phyloP scores from a whole-genome alignment of 352 stramenopile species.

The Pythium sukuiense region DNA sequence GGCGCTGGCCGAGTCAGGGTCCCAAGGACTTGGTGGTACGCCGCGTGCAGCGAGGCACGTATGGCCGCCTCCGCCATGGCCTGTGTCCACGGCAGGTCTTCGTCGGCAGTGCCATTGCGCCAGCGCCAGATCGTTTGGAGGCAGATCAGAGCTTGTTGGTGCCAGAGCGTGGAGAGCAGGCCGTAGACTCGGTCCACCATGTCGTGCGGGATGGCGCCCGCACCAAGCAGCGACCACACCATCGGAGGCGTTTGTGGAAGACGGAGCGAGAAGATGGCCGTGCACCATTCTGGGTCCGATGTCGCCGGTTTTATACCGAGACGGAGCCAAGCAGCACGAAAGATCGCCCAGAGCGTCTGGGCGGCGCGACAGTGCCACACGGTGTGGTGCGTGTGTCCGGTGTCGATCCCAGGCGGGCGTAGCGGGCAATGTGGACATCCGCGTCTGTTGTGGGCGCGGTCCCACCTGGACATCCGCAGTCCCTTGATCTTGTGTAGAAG shows the following conservation, averaged over 20 bases:
- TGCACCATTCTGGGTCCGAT: background rate
- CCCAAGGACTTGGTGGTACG: background rate
- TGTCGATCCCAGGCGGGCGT: background rate
- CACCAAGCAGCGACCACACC: background rate
- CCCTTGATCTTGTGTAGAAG: slow-evolving; percentile 3
- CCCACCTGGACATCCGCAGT: background rate
- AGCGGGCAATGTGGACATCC: background rate
- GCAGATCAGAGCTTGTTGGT: background rate
- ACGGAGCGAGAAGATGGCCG: background rate
- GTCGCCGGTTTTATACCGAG: background rate
- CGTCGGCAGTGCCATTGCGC: background rate
- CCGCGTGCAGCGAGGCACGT: background rate
- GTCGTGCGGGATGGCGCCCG: background rate
- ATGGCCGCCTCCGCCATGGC: background rate
- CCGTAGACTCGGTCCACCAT: background rate
- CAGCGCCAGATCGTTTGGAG: background rate
- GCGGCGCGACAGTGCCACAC: background rate
- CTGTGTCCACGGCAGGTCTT: background rate
- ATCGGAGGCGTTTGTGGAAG: background rate
- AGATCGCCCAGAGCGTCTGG: background rate
- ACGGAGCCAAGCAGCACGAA: background rate
- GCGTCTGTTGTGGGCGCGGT: background rate
- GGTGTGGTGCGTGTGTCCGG: background rate
- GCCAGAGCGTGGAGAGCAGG: background rate
- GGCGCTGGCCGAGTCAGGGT: background rate